phyloP scores from a whole-genome alignment of 164 flowering plant genomes.

The Aristolochia fimbriata region DNA sequence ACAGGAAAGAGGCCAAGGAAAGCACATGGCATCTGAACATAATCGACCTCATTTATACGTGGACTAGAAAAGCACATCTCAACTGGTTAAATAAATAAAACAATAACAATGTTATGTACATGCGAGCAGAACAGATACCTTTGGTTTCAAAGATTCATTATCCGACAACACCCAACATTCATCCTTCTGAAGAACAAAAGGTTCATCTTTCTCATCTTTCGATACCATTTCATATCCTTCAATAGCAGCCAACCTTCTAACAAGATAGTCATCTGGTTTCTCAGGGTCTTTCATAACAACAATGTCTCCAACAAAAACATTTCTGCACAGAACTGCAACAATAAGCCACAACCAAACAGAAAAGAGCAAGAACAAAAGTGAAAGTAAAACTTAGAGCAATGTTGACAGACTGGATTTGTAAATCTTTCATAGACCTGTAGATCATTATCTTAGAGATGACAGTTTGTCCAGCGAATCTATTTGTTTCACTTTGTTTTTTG shows the following conservation, averaged over 20 bases:
- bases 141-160: constrained; percentile 69
- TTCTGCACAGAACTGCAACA: constrained; percentile 25
- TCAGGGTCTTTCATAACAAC: constrained; percentile 83
- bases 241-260: constrained; percentile 84
- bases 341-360: no score
- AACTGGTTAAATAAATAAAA: not conserved
- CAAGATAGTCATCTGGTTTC: constrained; percentile 42
- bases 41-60: not conserved
- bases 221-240: constrained; percentile 94
- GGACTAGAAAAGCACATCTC: not conserved
- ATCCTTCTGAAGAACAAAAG: constrained; percentile 77
- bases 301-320: constrained; percentile 83
- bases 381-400: no score
- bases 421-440: no score
- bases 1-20: no score
- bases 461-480: no score
- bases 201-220: constrained; percentile 70
- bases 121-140: constrained; percentile 34
- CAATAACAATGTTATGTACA: not conserved
- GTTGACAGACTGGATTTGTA: no score
- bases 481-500: no score
- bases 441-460: no score
- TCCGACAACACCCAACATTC: constrained; percentile 92
- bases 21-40: no score
- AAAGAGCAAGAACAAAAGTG: no score